These are phyloP conservation scores for Colletotrichum zoysiae DNA, from an alignment of 2,329 filamentous ascomycete genomes.

Conservation along the genomic window DNA sequence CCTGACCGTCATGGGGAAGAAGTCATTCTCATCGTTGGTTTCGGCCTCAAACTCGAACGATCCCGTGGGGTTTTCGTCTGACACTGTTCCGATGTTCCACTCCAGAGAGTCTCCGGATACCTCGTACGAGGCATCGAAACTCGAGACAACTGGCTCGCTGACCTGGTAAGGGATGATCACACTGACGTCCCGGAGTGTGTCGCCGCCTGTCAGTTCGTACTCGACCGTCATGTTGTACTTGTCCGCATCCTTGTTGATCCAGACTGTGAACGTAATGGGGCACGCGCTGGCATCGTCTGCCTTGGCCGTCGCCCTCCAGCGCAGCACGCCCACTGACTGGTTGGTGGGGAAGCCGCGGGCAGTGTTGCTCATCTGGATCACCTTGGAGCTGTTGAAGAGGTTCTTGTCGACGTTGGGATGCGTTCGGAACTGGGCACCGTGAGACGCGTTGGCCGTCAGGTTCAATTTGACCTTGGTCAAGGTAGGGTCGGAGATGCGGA, in stretches of 20 bases:
- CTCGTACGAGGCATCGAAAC: constrained; percentile 94
- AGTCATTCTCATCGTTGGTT: constrained; percentile 89
- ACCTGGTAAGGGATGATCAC: constrained; percentile 89
- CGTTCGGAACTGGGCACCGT: constrained; percentile 91
- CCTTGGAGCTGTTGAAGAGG: constrained; percentile 84
- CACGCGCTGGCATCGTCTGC: constrained; percentile 83
- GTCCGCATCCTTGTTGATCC: constrained; percentile 90
- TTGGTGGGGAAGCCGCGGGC: constrained; percentile 93
- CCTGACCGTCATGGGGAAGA: constrained; percentile 95
- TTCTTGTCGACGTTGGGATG: constrained; percentile 96
- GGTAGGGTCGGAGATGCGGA: constrained; percentile 88
- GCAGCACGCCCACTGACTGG: constrained; percentile 90
- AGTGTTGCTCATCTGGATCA: constrained; percentile 90
- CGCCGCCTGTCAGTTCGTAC: constrained; percentile 89
- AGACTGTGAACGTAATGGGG: constrained; percentile 96
- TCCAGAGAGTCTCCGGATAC: constrained; percentile 93
- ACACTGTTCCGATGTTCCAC: constrained; percentile 91
- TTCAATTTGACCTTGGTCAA: constrained; percentile 93
- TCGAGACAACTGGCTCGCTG: constrained; percentile 88
- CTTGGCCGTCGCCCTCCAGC: constrained; percentile 90
- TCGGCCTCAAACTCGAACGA: constrained; percentile 96
- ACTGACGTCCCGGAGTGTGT: constrained; percentile 83
- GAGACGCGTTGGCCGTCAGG: constrained; percentile 79
- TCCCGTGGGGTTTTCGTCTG: constrained; percentile 84
- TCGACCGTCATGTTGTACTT: constrained; percentile 94